Percentiles rank a stretch among this genome's conserved stretches.
Evolutionary conservation across 768 basidiomycete genomes (phyloP).

Genomic region (Boletus fagicola): DNA sequence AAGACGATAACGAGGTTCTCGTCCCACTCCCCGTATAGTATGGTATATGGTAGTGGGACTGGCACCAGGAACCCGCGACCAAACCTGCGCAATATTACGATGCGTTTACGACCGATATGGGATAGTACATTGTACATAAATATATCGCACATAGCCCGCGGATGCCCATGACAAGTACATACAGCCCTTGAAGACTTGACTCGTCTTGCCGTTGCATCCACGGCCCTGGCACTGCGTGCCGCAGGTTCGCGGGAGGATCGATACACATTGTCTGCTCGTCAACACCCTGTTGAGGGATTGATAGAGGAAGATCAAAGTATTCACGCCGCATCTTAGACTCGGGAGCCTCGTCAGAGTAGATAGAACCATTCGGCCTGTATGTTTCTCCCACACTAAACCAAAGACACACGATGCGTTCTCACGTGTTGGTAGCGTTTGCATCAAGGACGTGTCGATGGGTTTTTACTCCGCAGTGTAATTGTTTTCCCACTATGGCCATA

Average conservation of each 20-base stretch:
- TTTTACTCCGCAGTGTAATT: background rate
- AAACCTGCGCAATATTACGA: background rate
- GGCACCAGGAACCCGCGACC: background rate
- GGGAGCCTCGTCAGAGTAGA: background rate
- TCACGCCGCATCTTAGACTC: background rate
- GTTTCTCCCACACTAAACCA: background rate
- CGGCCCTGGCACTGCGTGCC: background rate
- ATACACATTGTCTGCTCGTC: too few species aligned
- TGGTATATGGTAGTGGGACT: background rate
- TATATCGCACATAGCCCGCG: background rate
- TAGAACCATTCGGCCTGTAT: background rate
- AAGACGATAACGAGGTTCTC: background rate
- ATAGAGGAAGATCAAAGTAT: background rate
- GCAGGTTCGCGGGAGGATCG: constrained; percentile 21
- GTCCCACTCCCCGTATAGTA: background rate
- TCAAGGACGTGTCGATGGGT: background rate
- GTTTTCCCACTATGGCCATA: background rate
- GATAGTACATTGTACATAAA: background rate
- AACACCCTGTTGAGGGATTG: background rate
- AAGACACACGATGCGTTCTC: background rate
- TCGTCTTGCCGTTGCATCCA: background rate
- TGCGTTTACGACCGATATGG: background rate
- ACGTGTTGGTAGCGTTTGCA: too few species aligned
- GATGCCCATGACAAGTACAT: background rate
- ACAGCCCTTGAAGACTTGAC: background rate